A percentile compares a stretch with the other conserved stretches of the same genome.
These are phyloP conservation scores for Schwanniomyces occidentalis DNA, from an alignment of 805 yeast genomes.

Conservation along the genomic window DNA sequence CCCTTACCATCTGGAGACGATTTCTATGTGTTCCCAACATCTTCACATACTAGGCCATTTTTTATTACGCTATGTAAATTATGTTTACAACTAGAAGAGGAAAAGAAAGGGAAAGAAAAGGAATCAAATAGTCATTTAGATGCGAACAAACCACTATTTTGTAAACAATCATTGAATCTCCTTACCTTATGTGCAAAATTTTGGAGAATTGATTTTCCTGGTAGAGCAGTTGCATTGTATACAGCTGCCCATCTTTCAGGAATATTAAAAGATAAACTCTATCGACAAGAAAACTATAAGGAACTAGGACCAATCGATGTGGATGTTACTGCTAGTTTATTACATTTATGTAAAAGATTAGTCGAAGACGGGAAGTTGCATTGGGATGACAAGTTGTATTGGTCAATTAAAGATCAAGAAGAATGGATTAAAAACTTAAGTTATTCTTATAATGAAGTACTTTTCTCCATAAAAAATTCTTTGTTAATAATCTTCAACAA, in stretches of 20 bases:
- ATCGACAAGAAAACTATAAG: conserved; percentile 13
- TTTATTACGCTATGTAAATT: conserved; percentile 41
- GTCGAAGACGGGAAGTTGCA: conserved; percentile 32
- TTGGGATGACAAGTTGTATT: conserved; percentile 30
- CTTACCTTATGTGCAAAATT: conserved; percentile 46
- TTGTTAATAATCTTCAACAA: conserved; percentile 42
- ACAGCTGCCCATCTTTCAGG: conserved; percentile 46
- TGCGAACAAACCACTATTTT: conserved; percentile 22
- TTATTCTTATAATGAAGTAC: conserved; percentile 45
- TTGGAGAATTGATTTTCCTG: conserved; percentile 59
- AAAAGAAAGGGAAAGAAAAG: conserved; percentile 5
- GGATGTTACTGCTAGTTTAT: conserved; percentile 21
- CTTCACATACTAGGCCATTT: conserved; percentile 35
- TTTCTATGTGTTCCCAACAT: conserved; percentile 36
- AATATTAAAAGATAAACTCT: conserved; percentile 27
- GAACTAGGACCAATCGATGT: conserved; percentile 35
- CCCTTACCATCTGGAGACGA: conserved; percentile 35
- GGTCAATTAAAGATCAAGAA: conserved; percentile 47
- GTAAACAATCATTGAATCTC: conserved; percentile 46
- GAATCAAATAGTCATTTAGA: conserved; percentile 4
- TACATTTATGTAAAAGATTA: conserved; percentile 28
- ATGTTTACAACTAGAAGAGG: conserved; percentile 44
- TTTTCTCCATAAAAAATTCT: conserved; percentile 45
- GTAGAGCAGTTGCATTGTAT: conserved; percentile 50
- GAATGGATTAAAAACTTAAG: conserved; percentile 51